phyloP scores from a whole-genome alignment of 2,329 filamentous ascomycete species.

The Xylaria sp. region DNA sequence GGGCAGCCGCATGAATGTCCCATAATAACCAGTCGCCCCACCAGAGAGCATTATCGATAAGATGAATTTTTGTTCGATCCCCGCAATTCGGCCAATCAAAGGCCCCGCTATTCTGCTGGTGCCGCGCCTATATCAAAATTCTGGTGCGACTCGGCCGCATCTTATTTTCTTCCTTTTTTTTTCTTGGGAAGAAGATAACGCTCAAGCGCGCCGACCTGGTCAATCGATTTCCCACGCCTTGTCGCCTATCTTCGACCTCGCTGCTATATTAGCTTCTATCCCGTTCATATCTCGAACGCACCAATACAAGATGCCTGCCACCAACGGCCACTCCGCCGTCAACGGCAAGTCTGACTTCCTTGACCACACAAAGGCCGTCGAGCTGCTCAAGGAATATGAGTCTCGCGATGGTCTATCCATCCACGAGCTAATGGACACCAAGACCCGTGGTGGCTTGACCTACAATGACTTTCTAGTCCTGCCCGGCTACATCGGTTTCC shows the following conservation, averaged over 20 bases:
- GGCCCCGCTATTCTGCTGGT: conserved; percentile 3
- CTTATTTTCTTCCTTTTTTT: conserved; percentile 55
- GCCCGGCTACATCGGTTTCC: conserved; percentile 97
- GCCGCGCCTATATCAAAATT: conserved; percentile 51
- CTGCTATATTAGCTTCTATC: conserved; percentile 39
- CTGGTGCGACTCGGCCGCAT: conserved; percentile 46
- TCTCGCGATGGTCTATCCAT: conserved; percentile 87
- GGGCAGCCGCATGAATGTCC: background rate
- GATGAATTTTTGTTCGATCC: background rate
- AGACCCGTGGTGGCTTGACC: conserved; percentile 90
- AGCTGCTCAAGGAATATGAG: conserved; percentile 83
- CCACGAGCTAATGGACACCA: conserved; percentile 87
- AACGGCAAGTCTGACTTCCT: conserved; percentile 68
- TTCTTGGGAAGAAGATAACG: conserved; percentile 64
- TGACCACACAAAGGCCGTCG: conserved; percentile 79
- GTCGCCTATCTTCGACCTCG: conserved; percentile 58
- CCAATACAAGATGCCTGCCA: conserved; percentile 72
- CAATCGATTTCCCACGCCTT: conserved; percentile 41
- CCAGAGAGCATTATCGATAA: conserved; percentile 4
- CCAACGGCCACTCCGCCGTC: conserved; percentile 70
- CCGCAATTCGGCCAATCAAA: conserved; percentile 11
- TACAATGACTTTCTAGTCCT: conserved; percentile 99
- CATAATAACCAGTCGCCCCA: background rate
- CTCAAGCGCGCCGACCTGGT: conserved; percentile 51
- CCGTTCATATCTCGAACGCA: conserved; percentile 47